Evolutionary conservation across 768 basidiomycete genomes (phyloP).

Genomic region (Phaffia australis): DNA sequence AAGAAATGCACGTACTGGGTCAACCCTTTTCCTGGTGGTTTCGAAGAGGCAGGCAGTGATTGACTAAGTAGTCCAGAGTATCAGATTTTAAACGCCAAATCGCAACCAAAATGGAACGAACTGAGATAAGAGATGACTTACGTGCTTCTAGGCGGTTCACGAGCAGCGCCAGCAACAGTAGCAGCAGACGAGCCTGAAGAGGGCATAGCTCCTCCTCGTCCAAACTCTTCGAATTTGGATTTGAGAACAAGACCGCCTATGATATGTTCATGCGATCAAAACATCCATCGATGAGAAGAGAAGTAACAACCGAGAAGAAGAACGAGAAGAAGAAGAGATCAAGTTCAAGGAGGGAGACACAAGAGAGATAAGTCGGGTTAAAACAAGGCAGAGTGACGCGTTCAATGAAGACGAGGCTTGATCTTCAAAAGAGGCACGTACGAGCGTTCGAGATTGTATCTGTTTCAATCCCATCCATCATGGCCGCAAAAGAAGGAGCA

Average conservation of each 20-base stretch:
- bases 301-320: no score
- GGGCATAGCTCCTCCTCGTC: slow-evolving; percentile 43
- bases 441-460: slow-evolving; percentile 26
- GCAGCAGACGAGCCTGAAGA: background rate
- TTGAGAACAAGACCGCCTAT: slow-evolving; percentile 67
- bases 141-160: background rate
- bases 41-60: background rate
- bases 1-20: slow-evolving; percentile 9
- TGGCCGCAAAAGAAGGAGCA: background rate
- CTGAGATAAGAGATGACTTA: background rate
- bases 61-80: background rate
- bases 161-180: background rate
- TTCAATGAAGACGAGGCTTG: no score
- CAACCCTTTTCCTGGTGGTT: background rate
- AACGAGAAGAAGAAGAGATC: no score
- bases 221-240: slow-evolving; percentile 79
- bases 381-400: no score
- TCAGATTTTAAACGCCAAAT: no score
- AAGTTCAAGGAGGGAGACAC: no score
- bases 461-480: background rate
- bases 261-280: no score
- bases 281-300: slow-evolving; percentile 48
- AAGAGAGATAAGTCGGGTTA: no score
- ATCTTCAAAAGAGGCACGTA: no score
- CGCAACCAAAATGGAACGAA: background rate